Percentiles rank a stretch among this genome's conserved stretches.
phyloP scores from a whole-genome alignment of 1,284 basidiomycete genomes.

The Puccinia novopanici region DNA sequence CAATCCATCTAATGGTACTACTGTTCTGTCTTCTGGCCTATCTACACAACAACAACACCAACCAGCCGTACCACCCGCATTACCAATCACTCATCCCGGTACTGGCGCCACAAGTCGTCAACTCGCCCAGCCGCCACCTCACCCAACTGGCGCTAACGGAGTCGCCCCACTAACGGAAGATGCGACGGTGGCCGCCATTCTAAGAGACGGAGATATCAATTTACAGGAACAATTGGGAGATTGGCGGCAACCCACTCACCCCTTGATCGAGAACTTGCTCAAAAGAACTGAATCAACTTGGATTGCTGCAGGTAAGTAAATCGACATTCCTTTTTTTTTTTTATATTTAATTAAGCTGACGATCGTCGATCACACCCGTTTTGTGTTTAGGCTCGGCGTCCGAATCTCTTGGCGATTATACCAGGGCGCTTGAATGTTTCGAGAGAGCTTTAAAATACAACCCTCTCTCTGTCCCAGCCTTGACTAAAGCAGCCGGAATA shows the following conservation, averaged over 20 bases:
- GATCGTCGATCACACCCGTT: slow-evolving; percentile 51
- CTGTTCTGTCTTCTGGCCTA: not conserved
- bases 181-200: slow-evolving; percentile 36
- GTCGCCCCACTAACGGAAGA: slow-evolving; percentile 4
- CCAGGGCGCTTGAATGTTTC: slow-evolving; percentile 83
- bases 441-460: slow-evolving; percentile 90
- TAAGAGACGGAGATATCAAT: slow-evolving; percentile 30
- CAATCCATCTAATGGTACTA: too few species aligned
- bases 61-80: slow-evolving; percentile 17
- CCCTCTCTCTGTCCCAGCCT: slow-evolving; percentile 77
- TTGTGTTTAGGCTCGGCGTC: slow-evolving; percentile 63
- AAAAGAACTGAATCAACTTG: slow-evolving; percentile 34
- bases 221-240: slow-evolving; percentile 22
- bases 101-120: slow-evolving; percentile 14
- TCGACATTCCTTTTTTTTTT: too few species aligned
- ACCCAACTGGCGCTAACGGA: slow-evolving; percentile 17
- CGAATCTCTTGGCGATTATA: slow-evolving; percentile 82
- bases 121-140: slow-evolving; percentile 44
- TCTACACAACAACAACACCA: slow-evolving; percentile 6
- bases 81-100: slow-evolving; percentile 3
- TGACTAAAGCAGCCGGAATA: slow-evolving; percentile 78
- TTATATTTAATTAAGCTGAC: slow-evolving; percentile 37
- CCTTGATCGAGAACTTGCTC: slow-evolving; percentile 28
- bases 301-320: slow-evolving; percentile 39
- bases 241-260: slow-evolving; percentile 30